Conservation (phyloP, 495 filamentous ascomycete species). For the Durotheca rogersii region DNA sequence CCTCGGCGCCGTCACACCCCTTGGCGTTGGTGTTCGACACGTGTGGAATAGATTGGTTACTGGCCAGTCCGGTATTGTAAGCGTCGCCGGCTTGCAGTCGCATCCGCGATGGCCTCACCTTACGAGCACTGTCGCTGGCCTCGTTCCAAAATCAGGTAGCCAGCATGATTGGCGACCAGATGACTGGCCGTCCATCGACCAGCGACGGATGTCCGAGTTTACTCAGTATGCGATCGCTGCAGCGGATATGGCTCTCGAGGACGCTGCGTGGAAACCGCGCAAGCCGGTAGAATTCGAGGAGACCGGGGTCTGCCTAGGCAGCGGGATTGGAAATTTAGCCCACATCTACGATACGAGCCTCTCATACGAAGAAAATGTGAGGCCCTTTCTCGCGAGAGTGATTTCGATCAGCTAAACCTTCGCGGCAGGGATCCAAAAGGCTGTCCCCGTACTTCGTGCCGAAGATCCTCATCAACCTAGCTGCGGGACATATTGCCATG, state of each 20-base stretch:
- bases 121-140: conserved; percentile 79
- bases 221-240: conserved; percentile 89
- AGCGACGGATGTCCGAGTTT: conserved; percentile 86
- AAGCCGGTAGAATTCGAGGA: conserved; percentile 62
- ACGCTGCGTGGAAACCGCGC: conserved; percentile 76
- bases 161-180: conserved; percentile 61
- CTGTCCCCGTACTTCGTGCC: conserved; percentile 92
- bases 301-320: conserved; percentile 91
- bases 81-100: conserved; percentile 58
- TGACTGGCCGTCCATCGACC: conserved; percentile 76
- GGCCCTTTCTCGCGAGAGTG: conserved; percentile 24
- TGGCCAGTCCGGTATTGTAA: conserved; percentile 76
- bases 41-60: conserved; percentile 82
- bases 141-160: conserved; percentile 59
- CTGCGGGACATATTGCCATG: conserved; percentile 92
- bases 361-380: conserved; percentile 70
- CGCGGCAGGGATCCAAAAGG: conserved; percentile 76
- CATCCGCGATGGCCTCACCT: conserved; percentile 60
- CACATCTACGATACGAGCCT: conserved; percentile 83
- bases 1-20: conserved; percentile 86
- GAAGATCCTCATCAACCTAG: conserved; percentile 88
- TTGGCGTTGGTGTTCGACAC: conserved; percentile 75
- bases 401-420: conserved; percentile 5
- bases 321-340: conserved; percentile 90
- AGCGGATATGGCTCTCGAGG: conserved; percentile 78